Evolutionary conservation across 2,329 filamentous ascomycete species (phyloP).

Genomic region (Xylariaceae sp.): DNA sequence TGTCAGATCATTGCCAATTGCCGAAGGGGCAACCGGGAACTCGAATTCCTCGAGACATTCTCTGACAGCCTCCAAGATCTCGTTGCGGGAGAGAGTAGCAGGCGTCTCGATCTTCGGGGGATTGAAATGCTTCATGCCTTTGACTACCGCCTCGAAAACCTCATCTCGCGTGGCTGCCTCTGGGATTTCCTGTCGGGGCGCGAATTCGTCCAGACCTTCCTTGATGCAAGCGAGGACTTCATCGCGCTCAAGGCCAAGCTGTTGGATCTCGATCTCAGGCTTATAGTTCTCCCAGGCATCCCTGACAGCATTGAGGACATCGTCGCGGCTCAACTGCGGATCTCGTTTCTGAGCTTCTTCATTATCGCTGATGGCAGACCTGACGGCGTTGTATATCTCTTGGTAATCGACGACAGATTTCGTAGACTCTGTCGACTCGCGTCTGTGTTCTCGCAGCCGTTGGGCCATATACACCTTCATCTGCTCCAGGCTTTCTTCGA

Average conservation of each 20-base stretch:
- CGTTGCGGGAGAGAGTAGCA: conserved; percentile 69
- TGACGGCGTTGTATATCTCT: conserved; percentile 81
- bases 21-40: conserved; percentile 60
- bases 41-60: conserved; percentile 86
- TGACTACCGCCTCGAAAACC: conserved; percentile 79
- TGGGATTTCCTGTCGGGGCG: conserved; percentile 48
- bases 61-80: conserved; percentile 77
- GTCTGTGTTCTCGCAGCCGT: conserved; percentile 70
- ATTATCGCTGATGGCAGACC: conserved; percentile 65
- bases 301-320: conserved; percentile 79
- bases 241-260: conserved; percentile 84
- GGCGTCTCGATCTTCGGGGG: conserved; percentile 69
- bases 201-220: conserved; percentile 78
- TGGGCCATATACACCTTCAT: conserved; percentile 81
- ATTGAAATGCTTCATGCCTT: conserved; percentile 76
- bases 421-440: conserved; percentile 61
- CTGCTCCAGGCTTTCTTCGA: conserved; percentile 75
- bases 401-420: conserved; percentile 68
- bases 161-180: conserved; percentile 73
- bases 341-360: conserved; percentile 45
- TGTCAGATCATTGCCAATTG: conserved; percentile 51
- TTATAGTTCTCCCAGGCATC: conserved; percentile 95
- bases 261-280: conserved; percentile 85
- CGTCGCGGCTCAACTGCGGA: conserved; percentile 65
- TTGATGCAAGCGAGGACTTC: conserved; percentile 84